phyloP scores from a whole-genome alignment of 495 filamentous ascomycete genomes.

The Bacidia gigantensis region DNA sequence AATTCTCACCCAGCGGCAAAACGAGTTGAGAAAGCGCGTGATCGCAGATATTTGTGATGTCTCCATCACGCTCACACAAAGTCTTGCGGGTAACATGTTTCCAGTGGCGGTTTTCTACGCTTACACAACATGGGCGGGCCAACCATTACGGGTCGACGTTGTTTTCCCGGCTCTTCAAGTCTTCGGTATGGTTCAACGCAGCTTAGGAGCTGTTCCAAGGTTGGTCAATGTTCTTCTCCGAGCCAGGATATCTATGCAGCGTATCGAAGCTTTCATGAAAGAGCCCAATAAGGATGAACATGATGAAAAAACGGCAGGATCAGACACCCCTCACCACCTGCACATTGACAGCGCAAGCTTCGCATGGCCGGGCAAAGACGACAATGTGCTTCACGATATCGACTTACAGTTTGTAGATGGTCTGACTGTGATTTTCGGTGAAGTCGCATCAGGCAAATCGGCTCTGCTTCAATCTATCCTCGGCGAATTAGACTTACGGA shows the following conservation, averaged over 20 bases:
- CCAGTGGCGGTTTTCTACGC: slow-evolving; percentile 67
- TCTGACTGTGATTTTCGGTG: slow-evolving; percentile 53
- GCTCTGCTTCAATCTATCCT: slow-evolving; percentile 65
- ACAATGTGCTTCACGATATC: slow-evolving; percentile 49
- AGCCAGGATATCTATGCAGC: slow-evolving; percentile 57
- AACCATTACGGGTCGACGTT: slow-evolving; percentile 55
- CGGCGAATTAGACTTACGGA: slow-evolving; percentile 57
- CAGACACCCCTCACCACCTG: slow-evolving; percentile 2
- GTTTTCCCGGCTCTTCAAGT: slow-evolving; percentile 73
- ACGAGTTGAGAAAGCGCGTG: slow-evolving; percentile 53
- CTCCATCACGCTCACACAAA: slow-evolving; percentile 46
- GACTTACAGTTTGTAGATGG: slow-evolving; percentile 47
- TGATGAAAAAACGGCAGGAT: slow-evolving; percentile 18
- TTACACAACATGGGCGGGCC: slow-evolving; percentile 53
- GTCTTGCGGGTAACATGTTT: slow-evolving; percentile 52
- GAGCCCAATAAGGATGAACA: slow-evolving; percentile 56
- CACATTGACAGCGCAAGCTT: slow-evolving; percentile 55
- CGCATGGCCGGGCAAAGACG: slow-evolving; percentile 54
- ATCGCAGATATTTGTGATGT: slow-evolving; percentile 46
- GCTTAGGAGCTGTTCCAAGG: slow-evolving; percentile 53
- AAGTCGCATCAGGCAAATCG: slow-evolving; percentile 70
- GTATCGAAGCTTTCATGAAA: slow-evolving; percentile 70
- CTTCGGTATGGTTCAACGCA: slow-evolving; percentile 56
- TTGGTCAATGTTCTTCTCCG: slow-evolving; percentile 61
- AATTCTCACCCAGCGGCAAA: slow-evolving; percentile 55